Evolutionary conservation across 441 rosid species (phyloP).

Genomic region (Iberis amara): DNA sequence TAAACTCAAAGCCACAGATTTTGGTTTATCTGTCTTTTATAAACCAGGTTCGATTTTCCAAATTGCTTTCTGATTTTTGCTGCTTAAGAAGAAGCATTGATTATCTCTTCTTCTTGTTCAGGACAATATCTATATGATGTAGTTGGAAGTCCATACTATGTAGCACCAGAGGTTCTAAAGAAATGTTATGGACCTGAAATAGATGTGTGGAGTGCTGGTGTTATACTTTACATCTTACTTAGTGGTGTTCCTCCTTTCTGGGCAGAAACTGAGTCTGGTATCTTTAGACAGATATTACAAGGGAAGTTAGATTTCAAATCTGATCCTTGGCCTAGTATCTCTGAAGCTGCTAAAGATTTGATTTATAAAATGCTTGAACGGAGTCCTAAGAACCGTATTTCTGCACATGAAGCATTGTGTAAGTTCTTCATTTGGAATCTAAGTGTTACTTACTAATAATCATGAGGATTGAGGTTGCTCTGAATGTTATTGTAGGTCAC

Average conservation of each 20-base stretch:
- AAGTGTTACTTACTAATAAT: too few species aligned
- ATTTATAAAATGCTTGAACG: conserved; percentile 71
- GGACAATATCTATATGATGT: conserved; percentile 34
- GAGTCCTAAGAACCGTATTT: conserved; percentile 60
- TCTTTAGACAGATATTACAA: conserved; percentile 67
- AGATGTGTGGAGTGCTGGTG: conserved; percentile 41
- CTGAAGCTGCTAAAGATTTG: conserved; percentile 79
- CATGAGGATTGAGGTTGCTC: too few species aligned
- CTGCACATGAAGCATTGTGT: conserved; percentile 89
- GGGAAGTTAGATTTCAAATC: conserved; percentile 74
- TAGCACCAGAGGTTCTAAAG: conserved; percentile 41
- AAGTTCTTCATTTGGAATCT: too few species aligned
- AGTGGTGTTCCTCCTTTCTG: conserved; percentile 40
- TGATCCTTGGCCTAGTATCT: conserved; percentile 81
- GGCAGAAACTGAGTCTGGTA: conserved; percentile 79
- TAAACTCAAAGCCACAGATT: conserved; percentile 50
- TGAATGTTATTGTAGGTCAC: too few species aligned
- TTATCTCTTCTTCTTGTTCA: neutral
- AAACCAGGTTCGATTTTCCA: too few species aligned
- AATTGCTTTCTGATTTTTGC: neutral
- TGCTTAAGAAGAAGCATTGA: neutral
- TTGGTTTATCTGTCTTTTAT: conserved; percentile 56
- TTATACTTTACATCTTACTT: conserved; percentile 37
- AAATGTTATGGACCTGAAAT: conserved; percentile 40
- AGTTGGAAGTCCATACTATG: conserved; percentile 41